Conservation (phyloP, 2,329 filamentous ascomycete species). For the Clonostachys rosea region DNA sequence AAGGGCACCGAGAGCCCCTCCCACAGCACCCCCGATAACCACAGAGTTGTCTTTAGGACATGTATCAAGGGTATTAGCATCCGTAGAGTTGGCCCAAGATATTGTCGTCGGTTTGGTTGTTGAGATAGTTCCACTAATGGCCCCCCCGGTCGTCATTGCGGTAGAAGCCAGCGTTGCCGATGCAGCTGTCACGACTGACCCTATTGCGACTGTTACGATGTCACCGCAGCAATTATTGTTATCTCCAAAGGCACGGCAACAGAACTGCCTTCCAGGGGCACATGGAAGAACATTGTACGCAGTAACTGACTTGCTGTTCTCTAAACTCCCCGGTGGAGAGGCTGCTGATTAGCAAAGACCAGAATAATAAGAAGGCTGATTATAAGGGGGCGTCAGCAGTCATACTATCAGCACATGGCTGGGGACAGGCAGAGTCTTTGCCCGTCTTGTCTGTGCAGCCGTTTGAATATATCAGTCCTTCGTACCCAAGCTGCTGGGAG, state of each 20-base stretch:
- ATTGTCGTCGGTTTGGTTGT: too few relatives aligned
- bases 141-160: not conserved
- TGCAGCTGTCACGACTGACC: not conserved
- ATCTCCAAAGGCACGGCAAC: conserved; percentile 6
- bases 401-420: conserved; percentile 8
- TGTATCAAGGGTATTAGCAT: not conserved
- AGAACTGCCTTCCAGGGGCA: conserved; percentile 5
- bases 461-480: conserved; percentile 10
- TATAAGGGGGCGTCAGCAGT: not conserved
- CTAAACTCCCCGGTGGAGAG: conserved; percentile 2
- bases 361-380: not conserved
- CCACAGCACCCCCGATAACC: conserved; percentile 11
- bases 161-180: too few relatives aligned
- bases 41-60: conserved; percentile 12
- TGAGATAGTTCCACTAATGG: not conserved
- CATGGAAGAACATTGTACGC: conserved; percentile 10
- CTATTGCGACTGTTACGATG: conserved; percentile 2
- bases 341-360: conserved; percentile 1
- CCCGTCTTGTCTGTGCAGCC: conserved; percentile 11
- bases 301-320: too few relatives aligned
- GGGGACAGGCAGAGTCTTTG: conserved; percentile 5
- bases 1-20: conserved; percentile 10
- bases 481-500: conserved; percentile 4
- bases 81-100: not conserved
- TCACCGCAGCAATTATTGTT: conserved; percentile 9